phyloP scores from a whole-genome alignment of 75 land plant genomes.

The Chamaecyparis obtusa region DNA sequence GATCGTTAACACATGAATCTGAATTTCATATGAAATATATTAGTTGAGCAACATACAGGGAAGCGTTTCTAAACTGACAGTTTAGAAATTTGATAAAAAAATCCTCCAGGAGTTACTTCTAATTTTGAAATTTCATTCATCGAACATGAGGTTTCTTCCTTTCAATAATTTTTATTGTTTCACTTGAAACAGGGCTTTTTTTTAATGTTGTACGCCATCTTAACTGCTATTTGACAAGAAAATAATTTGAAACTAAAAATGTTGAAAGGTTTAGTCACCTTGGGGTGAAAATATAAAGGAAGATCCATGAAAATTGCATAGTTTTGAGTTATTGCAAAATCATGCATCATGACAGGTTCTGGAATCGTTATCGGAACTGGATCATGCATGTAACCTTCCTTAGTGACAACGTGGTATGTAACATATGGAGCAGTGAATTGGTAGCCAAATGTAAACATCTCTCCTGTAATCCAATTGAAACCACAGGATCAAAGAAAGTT shows the following conservation, averaged over 20 bases:
- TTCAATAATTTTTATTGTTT: background rate
- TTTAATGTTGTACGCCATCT: background rate
- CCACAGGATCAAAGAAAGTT: slow-evolving; percentile 4
- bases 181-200: background rate
- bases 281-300: slow-evolving; percentile 22
- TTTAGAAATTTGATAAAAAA: background rate
- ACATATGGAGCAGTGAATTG: slow-evolving; percentile 12
- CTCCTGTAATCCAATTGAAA: slow-evolving; percentile 23
- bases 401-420: slow-evolving; percentile 36
- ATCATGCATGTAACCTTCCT: slow-evolving; percentile 33
- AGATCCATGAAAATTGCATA: slow-evolving; percentile 57
- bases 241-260: background rate
- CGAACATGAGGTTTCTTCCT: background rate
- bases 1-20: background rate
- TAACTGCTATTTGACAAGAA: background rate
- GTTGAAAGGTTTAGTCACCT: slow-evolving; percentile 5
- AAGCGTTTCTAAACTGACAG: background rate
- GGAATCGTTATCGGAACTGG: slow-evolving; percentile 39
- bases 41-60: background rate
- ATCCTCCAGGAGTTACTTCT: background rate
- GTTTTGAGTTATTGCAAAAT: slow-evolving; percentile 47
- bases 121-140: background rate
- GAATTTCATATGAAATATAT: background rate
- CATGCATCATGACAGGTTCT: slow-evolving; percentile 35
- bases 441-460: slow-evolving; percentile 39